These are phyloP conservation scores for Solanum sejunctum DNA, from an alignment of 257 asterid genomes.

Conservation along the genomic window DNA sequence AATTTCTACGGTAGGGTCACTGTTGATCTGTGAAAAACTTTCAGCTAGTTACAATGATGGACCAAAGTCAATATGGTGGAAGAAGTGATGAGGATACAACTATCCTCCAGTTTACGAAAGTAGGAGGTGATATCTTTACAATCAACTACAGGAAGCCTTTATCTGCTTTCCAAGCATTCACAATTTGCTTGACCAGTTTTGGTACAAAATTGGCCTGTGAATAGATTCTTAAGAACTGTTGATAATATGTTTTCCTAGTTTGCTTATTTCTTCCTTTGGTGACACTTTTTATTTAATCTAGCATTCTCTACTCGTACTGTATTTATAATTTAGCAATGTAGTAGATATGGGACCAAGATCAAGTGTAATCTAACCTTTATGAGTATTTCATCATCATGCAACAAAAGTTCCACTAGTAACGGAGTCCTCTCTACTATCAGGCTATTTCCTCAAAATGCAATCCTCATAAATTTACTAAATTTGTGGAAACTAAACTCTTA, in stretches of 20 bases:
- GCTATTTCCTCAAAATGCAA: background rate
- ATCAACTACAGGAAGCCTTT: slow-evolving; percentile 87
- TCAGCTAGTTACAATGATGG: slow-evolving; percentile 62
- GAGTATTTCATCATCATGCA: background rate
- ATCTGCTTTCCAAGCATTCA: slow-evolving; percentile 89
- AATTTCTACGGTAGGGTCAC: slow-evolving; percentile 93
- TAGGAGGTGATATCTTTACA: slow-evolving; percentile 63
- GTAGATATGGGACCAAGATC: background rate
- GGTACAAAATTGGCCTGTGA: slow-evolving; percentile 93
- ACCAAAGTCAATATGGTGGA: slow-evolving; percentile 70
- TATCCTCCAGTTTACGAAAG: slow-evolving; percentile 81
- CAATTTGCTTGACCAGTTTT: slow-evolving; percentile 82
- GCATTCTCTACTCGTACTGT: background rate
- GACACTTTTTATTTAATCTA: background rate
- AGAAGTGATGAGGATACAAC: slow-evolving; percentile 77
- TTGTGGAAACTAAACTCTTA: too few relatives aligned
- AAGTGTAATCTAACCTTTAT: background rate
- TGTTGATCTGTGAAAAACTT: slow-evolving; percentile 80
- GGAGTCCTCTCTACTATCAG: background rate
- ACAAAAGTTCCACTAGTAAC: background rate
- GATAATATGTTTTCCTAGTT: background rate
- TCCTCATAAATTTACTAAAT: too few relatives aligned
- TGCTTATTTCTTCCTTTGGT: too few relatives aligned
- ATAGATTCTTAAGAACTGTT: background rate
- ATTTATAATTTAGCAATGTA: background rate